Conservation (phyloP, 2,329 filamentous ascomycete genomes). For the Paramyrothecium roridum region DNA sequence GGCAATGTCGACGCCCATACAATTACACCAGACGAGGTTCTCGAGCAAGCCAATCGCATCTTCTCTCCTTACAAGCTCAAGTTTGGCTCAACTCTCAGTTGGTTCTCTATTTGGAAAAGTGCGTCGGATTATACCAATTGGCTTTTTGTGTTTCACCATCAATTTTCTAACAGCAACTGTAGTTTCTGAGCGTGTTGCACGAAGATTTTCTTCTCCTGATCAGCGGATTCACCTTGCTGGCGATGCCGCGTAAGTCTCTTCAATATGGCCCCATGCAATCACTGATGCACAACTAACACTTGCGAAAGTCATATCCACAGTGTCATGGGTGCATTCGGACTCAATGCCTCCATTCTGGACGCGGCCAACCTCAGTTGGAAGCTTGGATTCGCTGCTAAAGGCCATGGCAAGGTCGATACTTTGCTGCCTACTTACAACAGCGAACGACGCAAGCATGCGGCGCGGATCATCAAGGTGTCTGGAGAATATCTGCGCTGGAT, state of each 20-base stretch:
- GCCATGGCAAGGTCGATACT: conserved; percentile 13
- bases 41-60: conserved; percentile 29
- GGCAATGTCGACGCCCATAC: conserved; percentile 24
- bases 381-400: conserved; percentile 20
- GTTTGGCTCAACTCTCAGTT: conserved; percentile 25
- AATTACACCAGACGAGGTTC: conserved; percentile 30
- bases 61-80: conserved; percentile 26
- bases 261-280: background rate
- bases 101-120: conserved; percentile 32
- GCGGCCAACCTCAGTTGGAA: conserved; percentile 31
- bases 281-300: background rate
- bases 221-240: conserved; percentile 25
- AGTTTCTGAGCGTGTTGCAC: conserved; percentile 29
- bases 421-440: conserved; percentile 24
- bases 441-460: conserved; percentile 20
- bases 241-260: conserved; percentile 23
- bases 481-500: conserved; percentile 9
- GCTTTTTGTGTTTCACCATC: background rate
- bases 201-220: conserved; percentile 23
- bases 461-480: conserved; percentile 4
- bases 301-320: conserved; percentile 25
- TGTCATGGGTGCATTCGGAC: conserved; percentile 30
- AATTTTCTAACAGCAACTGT: background rate
- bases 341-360: conserved; percentile 32
- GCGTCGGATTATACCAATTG: conserved; percentile 1